Evolutionary conservation across 768 basidiomycete genomes (phyloP), one percentile per base, ranked within the genome.

Genomic region (Boletus subcaerulescens): DNA sequence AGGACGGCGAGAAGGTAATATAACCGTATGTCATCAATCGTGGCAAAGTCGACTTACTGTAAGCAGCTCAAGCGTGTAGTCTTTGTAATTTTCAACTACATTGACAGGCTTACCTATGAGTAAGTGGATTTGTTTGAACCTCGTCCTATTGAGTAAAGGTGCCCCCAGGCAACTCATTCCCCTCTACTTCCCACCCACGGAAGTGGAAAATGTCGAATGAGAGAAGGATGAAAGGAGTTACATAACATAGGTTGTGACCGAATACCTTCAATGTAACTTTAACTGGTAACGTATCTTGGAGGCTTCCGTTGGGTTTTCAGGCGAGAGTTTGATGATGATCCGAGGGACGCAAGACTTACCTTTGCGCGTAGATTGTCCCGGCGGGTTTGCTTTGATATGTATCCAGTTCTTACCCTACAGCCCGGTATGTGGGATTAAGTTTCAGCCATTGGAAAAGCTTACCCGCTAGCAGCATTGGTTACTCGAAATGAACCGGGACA

Each of bases 21-120:
- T 50, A 12, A 54, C 29, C 26, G 33, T 32, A n/a, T 3, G 18
- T 17, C 14, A 17, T 50, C 15, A 5, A 18, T 44, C 5, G 14
- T 40, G 5, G 20, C 46, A 29, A 29, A 35, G 41, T 54, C 32
- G 47, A 44, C 38, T 50, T 42, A 45, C 13, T 18, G 33, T 38
- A 20, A 14, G 18, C 48, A 85, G 82, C 69, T 92, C n/a, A 84
- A 89, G 38, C 81, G 84, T 42, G 75, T 89, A 17, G 79, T 92
- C 7, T 91, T 93, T 58, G 84, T 87, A 9, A 85, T 89, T 24
- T 91, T 85, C 52, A 82, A 77, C 41, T 74, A 85, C 59, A 76
- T 72, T 49, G 90, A 93, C 63, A 80, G 76, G 56, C 70, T 70
- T 2, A 79, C 84, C 1, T 92, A 89, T 56, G 74, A 82, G 89